A percentile compares a stretch with the other conserved stretches of the same genome.
These are phyloP conservation scores for Penicillium paneum DNA, from an alignment of 2,329 filamentous ascomycete genomes.

Conservation along the genomic window DNA sequence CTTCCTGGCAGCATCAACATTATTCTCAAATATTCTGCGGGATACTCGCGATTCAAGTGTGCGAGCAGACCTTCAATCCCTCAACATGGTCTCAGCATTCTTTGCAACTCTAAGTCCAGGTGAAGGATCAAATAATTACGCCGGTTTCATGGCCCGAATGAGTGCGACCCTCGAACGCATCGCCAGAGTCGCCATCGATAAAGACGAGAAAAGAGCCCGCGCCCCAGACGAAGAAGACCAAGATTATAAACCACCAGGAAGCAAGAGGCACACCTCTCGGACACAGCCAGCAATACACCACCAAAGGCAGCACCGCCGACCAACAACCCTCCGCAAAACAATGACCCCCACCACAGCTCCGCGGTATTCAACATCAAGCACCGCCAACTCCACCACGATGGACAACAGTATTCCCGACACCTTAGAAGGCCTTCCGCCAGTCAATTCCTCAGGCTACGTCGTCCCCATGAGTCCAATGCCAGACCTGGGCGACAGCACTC, in stretches of 20 bases:
- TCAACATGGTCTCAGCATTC: constrained; percentile 86
- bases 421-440: constrained; percentile 30
- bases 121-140: constrained; percentile 78
- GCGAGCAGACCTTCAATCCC: constrained; percentile 77
- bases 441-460: constrained; percentile 35
- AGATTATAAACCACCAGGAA: constrained; percentile 7
- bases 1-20: constrained; percentile 82
- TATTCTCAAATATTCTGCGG: constrained; percentile 90
- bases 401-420: constrained; percentile 24
- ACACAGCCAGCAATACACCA: constrained; percentile 6
- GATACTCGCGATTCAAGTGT: constrained; percentile 80
- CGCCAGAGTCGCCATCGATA: constrained; percentile 79
- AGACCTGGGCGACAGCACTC: constrained; percentile 1
- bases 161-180: constrained; percentile 92
- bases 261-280: constrained; percentile 26
- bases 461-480: constrained; percentile 24
- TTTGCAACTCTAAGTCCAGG: constrained; percentile 72
- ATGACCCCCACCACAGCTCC: constrained; percentile 1
- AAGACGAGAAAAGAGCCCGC: constrained; percentile 64
- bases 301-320: constrained; percentile 5
- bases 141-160: constrained; percentile 84
- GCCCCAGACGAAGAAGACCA: constrained; percentile 27
- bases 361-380: constrained; percentile 6
- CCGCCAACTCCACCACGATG: constrained; percentile 3
- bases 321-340: constrained; percentile 6